Conservation (phyloP, 1,139 yeast species). For the Saccharomyces pastorianus region DNA sequence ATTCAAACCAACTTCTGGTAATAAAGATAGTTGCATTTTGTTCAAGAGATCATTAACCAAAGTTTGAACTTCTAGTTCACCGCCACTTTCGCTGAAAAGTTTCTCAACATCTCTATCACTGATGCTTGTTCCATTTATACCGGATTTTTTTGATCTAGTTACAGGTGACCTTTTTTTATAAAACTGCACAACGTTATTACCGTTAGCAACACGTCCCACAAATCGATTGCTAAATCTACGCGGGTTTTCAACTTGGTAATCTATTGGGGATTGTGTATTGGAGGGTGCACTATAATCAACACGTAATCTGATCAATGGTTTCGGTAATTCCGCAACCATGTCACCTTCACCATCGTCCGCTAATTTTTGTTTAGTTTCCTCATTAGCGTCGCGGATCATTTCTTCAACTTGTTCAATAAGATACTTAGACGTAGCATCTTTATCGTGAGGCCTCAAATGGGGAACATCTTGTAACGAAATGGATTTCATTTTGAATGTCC, state of each 20-base stretch:
- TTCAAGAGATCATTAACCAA: slow-evolving; percentile 54
- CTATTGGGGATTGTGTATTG: slow-evolving; percentile 30
- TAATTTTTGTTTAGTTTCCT: slow-evolving; percentile 38
- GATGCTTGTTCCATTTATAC: slow-evolving; percentile 17
- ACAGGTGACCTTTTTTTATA: slow-evolving; percentile 39
- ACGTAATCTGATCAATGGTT: slow-evolving; percentile 72
- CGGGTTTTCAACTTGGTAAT: slow-evolving; percentile 85
- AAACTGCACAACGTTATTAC: slow-evolving; percentile 73
- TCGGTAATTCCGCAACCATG: slow-evolving; percentile 35
- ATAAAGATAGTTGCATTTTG: slow-evolving; percentile 54
- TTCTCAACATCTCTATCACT: slow-evolving; percentile 24
- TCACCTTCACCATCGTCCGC: slow-evolving; percentile 22
- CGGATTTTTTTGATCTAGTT: slow-evolving; percentile 24
- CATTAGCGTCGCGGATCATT: slow-evolving; percentile 53
- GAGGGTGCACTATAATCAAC: slow-evolving; percentile 72
- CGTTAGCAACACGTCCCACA: slow-evolving; percentile 86
- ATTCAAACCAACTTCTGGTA: slow-evolving; percentile 73
- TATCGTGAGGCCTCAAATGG: slow-evolving; percentile 57
- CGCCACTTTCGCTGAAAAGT: slow-evolving; percentile 18
- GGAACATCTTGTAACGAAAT: slow-evolving; percentile 47
- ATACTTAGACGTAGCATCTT: slow-evolving; percentile 53
- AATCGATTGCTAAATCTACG: slow-evolving; percentile 81
- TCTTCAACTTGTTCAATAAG: slow-evolving; percentile 57
- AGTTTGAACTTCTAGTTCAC: slow-evolving; percentile 47
- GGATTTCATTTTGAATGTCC: slow-evolving; percentile 76